phyloP scores from a whole-genome alignment of 495 filamentous ascomycete genomes.

The Podospora pseudocomata region DNA sequence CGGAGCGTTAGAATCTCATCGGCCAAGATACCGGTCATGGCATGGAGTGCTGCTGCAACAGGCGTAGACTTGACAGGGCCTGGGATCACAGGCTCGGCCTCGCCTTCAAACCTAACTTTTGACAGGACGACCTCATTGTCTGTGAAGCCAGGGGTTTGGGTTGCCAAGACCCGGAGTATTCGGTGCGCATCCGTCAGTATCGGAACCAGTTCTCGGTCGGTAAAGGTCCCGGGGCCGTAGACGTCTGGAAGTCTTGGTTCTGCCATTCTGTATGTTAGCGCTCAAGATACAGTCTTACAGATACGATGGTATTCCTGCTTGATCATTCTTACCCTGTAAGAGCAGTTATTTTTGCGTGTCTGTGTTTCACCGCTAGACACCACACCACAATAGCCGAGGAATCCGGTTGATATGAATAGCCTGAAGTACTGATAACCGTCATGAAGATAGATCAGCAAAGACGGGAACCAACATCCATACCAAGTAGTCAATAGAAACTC shows the following conservation, averaged over 20 bases:
- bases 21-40: conserved; percentile 29
- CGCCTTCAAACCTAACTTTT: conserved; percentile 26
- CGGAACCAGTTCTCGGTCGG: conserved; percentile 20
- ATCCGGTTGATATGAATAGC: background rate
- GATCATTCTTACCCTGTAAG: no score
- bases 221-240: conserved; percentile 29
- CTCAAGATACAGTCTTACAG: background rate
- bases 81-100: conserved; percentile 26
- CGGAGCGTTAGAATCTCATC: conserved; percentile 29
- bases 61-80: conserved; percentile 30
- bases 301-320: no score
- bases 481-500: background rate
- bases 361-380: background rate
- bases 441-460: background rate
- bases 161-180: conserved; percentile 26
- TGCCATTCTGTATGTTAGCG: background rate
- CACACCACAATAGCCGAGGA: background rate
- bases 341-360: background rate
- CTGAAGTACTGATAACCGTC: background rate
- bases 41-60: conserved; percentile 29
- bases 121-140: conserved; percentile 18
- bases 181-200: conserved; percentile 23
- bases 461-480: background rate
- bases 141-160: conserved; percentile 26
- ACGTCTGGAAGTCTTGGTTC: conserved; percentile 14